A percentile compares a stretch with the other conserved stretches of the same genome.
Conservation (phyloP, 2,329 filamentous ascomycete genomes). For the Dothideomycetes sp. region DNA sequence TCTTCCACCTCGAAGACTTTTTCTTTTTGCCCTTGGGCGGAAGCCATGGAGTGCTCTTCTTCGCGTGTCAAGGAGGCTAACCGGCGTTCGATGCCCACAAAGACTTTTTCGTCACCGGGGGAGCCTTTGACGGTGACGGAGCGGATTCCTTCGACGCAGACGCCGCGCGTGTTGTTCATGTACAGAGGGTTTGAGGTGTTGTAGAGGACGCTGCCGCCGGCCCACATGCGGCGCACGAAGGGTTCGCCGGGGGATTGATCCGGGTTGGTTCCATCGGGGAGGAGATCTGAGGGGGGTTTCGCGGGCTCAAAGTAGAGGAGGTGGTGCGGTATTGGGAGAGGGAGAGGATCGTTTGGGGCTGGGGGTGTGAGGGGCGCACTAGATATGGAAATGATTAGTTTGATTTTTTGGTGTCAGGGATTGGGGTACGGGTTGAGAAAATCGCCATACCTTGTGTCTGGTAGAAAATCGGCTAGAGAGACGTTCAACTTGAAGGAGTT, state of each 20-base stretch:
- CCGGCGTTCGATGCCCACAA: constrained; percentile 50
- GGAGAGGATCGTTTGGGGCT: constrained; percentile 22
- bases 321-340: constrained; percentile 62
- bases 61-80: constrained; percentile 28
- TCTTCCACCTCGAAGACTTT: constrained; percentile 19
- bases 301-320: constrained; percentile 78
- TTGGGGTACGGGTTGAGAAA: background rate
- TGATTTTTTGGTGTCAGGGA: background rate
- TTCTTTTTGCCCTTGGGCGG: background rate
- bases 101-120: constrained; percentile 46
- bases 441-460: constrained; percentile 20
- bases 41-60: constrained; percentile 26
- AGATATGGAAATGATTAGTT: background rate
- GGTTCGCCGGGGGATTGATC: constrained; percentile 64
- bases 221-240: constrained; percentile 78
- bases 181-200: constrained; percentile 24
- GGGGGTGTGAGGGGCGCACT: constrained; percentile 23
- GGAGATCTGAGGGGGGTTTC: constrained; percentile 51
- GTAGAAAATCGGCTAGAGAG: constrained; percentile 50
- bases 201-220: constrained; percentile 63
- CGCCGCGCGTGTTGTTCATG: constrained; percentile 29
- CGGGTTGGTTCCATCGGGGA: constrained; percentile 76
- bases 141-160: constrained; percentile 41
- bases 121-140: constrained; percentile 42
- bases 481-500: constrained; percentile 57